Evolutionary conservation across 352 stramenopile species (phyloP), one percentile per base, ranked within the genome.

Genomic region (Phytophthora parvispora): DNA sequence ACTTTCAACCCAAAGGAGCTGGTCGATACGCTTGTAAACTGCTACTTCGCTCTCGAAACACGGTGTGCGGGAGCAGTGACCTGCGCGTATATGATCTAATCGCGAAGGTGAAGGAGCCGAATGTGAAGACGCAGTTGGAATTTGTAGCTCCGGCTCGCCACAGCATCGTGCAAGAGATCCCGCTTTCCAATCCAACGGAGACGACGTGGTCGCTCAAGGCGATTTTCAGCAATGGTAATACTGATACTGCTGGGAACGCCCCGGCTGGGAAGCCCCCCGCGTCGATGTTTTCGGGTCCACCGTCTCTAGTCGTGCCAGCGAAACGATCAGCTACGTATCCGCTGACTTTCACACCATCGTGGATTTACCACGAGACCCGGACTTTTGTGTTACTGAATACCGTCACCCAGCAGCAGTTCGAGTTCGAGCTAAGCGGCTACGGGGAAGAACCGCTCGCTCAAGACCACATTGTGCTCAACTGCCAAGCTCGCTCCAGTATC

Each of bases 391-490:
- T 98, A 29, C 31, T 90, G 27, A 98, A 98, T 51, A 81, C 85
- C 4, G 50, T 82, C 7, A 97, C 86, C 9, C 80, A 94, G 48
- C 92, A 98, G 51, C 81, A 87, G 34, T 98, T 98, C 36, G 88
- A 98, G 54, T 99, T 98, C 67, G 74, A 93, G 3, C 61, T 99
- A 2, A 87, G 70, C 22, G 94, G 94, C 4, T 83, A 87, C 8
- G 94, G 81, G 2, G 92, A 98, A 64, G 92, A 97, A 58, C 95
- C 96, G 1, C 72, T 99, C 0, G 94, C 96, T 2, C 91, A 97
- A 56, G 92, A 97, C 34, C 89, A 98, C 57, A 64, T 98, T 5
- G 78, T 91, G 18, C 68, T 98, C 1, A 64, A 69, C 5, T 98
- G 94, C 53, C 84, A 96, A 53, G 96, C 96, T 15, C 80, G 95